Evolutionary conservation across 495 filamentous ascomycete genomes (phyloP).

Genomic region (Hypoxylon rickii): DNA sequence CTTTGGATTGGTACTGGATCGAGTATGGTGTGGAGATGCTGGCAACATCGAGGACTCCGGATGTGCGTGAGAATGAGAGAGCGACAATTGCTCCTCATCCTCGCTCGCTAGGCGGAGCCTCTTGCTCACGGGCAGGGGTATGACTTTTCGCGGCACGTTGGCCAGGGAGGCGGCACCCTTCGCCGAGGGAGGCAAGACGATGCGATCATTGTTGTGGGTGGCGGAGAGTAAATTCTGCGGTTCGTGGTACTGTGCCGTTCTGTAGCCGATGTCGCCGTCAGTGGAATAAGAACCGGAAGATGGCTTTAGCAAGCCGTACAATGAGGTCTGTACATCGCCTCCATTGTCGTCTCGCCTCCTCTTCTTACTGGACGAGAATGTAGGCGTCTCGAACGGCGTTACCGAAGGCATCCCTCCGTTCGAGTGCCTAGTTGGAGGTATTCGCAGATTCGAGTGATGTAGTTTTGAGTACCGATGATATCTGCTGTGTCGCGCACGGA

Average conservation of each 20-base stretch:
- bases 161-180: conserved; percentile 17
- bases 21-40: conserved; percentile 18
- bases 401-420: conserved; percentile 33
- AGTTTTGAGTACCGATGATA: conserved; percentile 2
- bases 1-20: conserved; percentile 2
- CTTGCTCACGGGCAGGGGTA: conserved; percentile 44
- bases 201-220: conserved; percentile 31
- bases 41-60: conserved; percentile 25
- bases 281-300: conserved; percentile 8
- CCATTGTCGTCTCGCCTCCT: conserved; percentile 46
- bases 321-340: conserved; percentile 34
- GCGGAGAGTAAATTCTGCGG: conserved; percentile 27
- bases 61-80: conserved; percentile 34
- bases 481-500: too few relatives aligned
- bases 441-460: not conserved
- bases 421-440: not conserved
- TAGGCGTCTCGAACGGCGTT: conserved; percentile 17
- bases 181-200: conserved; percentile 15
- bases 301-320: conserved; percentile 35
- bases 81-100: conserved; percentile 22
- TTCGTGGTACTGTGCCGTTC: conserved; percentile 23
- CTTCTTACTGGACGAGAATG: conserved; percentile 43
- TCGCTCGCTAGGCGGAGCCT: conserved; percentile 29
- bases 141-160: conserved; percentile 35
- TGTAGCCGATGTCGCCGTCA: conserved; percentile 21